phyloP scores from a whole-genome alignment of 495 filamentous ascomycete genomes.

The Penicillium lividum region DNA sequence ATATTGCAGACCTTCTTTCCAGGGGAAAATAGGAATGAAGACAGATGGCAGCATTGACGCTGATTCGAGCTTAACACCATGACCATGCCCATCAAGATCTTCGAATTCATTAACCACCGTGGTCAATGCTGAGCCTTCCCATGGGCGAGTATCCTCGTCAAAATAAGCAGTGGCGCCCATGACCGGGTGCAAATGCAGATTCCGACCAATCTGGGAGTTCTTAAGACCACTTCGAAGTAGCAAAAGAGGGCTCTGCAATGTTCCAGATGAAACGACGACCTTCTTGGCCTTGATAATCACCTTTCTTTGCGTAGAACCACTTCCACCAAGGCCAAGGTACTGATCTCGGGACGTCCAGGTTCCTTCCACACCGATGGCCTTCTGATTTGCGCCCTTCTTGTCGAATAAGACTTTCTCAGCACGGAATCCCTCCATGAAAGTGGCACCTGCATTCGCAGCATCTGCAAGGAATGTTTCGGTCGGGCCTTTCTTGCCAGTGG shows the following conservation, averaged over 20 bases:
- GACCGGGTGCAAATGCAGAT: conserved; percentile 81
- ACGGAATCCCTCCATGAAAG: conserved; percentile 77
- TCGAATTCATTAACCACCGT: conserved; percentile 75
- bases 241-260: conserved; percentile 73
- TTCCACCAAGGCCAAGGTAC: conserved; percentile 54
- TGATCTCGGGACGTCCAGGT: conserved; percentile 71
- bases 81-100: conserved; percentile 76
- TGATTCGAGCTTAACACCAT: conserved; percentile 80
- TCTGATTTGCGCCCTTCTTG: conserved; percentile 51
- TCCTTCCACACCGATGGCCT: conserved; percentile 68
- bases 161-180: conserved; percentile 60
- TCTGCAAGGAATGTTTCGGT: conserved; percentile 75
- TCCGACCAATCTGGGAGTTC: conserved; percentile 81
- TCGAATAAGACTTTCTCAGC: conserved; percentile 69
- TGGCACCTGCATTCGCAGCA: conserved; percentile 70
- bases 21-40: conserved; percentile 59
- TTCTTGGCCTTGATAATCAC: conserved; percentile 78
- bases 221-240: conserved; percentile 71
- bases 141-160: conserved; percentile 65
- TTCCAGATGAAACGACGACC: conserved; percentile 74
- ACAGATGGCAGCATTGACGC: conserved; percentile 65
- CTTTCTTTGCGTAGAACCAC: conserved; percentile 49
- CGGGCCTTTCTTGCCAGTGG: conserved; percentile 74
- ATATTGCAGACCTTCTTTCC: conserved; percentile 63
- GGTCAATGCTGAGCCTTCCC: conserved; percentile 82